Percentiles rank a stretch among this genome's conserved stretches.
Evolutionary conservation across 192 early-diverging fungal species (phyloP).

Genomic region (Backusella luteola): DNA sequence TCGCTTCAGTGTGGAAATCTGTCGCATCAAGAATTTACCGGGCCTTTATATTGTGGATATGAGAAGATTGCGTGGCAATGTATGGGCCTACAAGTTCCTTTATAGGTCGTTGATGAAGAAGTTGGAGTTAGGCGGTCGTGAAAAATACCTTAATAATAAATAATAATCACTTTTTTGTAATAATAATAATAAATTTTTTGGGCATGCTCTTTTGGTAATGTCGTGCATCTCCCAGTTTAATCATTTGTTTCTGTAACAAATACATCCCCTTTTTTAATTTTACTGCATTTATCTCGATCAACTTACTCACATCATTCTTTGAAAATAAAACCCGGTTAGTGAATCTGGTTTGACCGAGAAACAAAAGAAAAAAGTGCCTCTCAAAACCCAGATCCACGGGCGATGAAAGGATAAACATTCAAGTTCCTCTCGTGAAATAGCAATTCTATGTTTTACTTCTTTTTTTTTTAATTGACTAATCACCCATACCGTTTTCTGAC

Average conservation of each 20-base stretch:
- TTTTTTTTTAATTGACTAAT: too few relatives aligned
- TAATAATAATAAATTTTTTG: neutral
- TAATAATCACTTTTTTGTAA: neutral
- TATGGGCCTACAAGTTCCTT: slow-evolving; percentile 78
- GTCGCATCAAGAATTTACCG: slow-evolving; percentile 87
- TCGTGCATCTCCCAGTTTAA: neutral
- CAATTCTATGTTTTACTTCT: too few relatives aligned
- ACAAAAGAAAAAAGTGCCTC: neutral
- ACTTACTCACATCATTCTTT: too few relatives aligned
- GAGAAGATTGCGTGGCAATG: slow-evolving; percentile 68
- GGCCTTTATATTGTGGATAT: slow-evolving; percentile 75
- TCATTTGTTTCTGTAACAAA: too few relatives aligned
- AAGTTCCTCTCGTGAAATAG: too few relatives aligned
- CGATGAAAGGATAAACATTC: too few relatives aligned
- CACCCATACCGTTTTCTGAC: too few relatives aligned
- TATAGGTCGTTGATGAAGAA: slow-evolving; percentile 58
- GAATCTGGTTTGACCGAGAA: neutral
- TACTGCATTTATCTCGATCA: too few relatives aligned
- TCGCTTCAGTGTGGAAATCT: slow-evolving; percentile 84
- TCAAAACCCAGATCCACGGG: neutral
- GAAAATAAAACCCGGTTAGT: too few relatives aligned
- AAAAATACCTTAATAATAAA: slow-evolving; percentile 18
- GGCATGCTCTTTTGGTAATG: neutral
- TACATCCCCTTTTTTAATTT: too few relatives aligned
- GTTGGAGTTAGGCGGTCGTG: slow-evolving; percentile 47